These are phyloP conservation scores for Blastobotrys indianensis DNA, from an alignment of 1,139 yeast species.

Conservation along the genomic window DNA sequence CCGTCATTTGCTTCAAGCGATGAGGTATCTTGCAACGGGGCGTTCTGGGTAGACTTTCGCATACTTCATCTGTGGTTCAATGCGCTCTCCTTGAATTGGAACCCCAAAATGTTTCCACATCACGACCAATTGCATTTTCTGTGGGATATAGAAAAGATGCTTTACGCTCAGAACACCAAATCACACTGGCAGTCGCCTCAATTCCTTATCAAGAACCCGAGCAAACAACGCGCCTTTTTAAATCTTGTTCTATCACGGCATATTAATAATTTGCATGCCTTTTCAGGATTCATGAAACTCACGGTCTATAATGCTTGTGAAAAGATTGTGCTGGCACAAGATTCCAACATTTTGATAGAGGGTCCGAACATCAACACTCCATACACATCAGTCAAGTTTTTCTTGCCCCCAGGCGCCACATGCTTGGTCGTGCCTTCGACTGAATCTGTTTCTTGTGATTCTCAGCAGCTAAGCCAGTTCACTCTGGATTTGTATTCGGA, in stretches of 20 bases:
- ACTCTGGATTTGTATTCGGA: slow-evolving; percentile 39
- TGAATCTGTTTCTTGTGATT: slow-evolving; percentile 27
- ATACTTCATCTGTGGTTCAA: slow-evolving; percentile 44
- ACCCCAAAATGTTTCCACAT: slow-evolving; percentile 38
- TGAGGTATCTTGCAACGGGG: slow-evolving; percentile 13
- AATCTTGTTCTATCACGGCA: slow-evolving; percentile 47
- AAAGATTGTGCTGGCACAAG: slow-evolving; percentile 19
- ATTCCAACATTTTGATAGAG: slow-evolving; percentile 17
- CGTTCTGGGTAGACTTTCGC: slow-evolving; percentile 33
- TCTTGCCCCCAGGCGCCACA: slow-evolving; percentile 24
- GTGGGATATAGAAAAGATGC: slow-evolving; percentile 19
- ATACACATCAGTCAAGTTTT: slow-evolving; percentile 25
- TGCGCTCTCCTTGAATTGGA: slow-evolving; percentile 66
- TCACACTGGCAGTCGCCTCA: slow-evolving; percentile 31
- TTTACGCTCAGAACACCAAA: slow-evolving; percentile 4
- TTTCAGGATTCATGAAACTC: slow-evolving; percentile 21
- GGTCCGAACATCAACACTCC: slow-evolving; percentile 28
- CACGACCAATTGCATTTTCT: slow-evolving; percentile 35
- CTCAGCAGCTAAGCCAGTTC: slow-evolving; percentile 32
- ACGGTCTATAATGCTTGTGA: slow-evolving; percentile 21
- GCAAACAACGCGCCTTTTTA: slow-evolving; percentile 29
- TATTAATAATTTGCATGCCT: slow-evolving; percentile 13
- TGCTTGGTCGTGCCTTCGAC: slow-evolving; percentile 27
- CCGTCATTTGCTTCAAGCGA: slow-evolving; percentile 7
- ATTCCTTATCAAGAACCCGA: slow-evolving; percentile 39